Base-by-base conservation (phyloP, 2,329 filamentous ascomycete genomes). In the Coniella vitis region DNA sequence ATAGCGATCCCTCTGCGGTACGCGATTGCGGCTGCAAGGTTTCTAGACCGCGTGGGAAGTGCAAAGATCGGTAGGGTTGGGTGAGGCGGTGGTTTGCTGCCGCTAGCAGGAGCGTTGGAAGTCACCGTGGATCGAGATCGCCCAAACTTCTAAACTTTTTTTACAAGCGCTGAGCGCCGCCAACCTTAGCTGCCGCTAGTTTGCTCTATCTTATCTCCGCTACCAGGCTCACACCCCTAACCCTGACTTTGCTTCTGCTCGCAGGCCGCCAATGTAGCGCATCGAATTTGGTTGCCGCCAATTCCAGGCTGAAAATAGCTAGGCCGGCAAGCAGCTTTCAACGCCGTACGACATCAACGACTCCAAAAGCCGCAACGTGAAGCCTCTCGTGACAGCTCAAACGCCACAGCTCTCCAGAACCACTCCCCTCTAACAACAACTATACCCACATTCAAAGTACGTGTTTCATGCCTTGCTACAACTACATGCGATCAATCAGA, bases 381-480 rank as follows among this genome's bases (percentile, higher is more conserved):
- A 31, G 13, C 9, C 20, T 25, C 17, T 21, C 2, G 29, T 12
- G 21, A n/a, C 35, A 17, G 44, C 31, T 37, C 31, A 22, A 56
- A 54, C 55, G 53, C 47, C 50, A 55, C 54, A 51, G 45, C 47
- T 36, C 12, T 40, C 17, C 20, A 16, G 41, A 29, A 20, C 36
- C 25, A 42, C 32, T 44, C 44, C 25, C 10, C 42, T 37, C 40
- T 39, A 44, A 29, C 36, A 4, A 31, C 22, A 42, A 22, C 47
- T 32, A 34, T 37, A 36, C 42, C 43, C 16, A 14, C 14, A 8
- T 13, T 19, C 36, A 51, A 52, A 34, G 48, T 52, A 16, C 36
- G 55, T 35, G 21, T 43, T 17, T 37, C 17, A 29, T 31, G n/a
- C 7, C 9, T 31, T 29, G 5, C 5, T 29, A 29, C 10, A 29